Evolutionary conservation across 305 asterid genomes (phyloP), one percentile per base, ranked within the genome.

Genomic region (Fraxinus sp.): DNA sequence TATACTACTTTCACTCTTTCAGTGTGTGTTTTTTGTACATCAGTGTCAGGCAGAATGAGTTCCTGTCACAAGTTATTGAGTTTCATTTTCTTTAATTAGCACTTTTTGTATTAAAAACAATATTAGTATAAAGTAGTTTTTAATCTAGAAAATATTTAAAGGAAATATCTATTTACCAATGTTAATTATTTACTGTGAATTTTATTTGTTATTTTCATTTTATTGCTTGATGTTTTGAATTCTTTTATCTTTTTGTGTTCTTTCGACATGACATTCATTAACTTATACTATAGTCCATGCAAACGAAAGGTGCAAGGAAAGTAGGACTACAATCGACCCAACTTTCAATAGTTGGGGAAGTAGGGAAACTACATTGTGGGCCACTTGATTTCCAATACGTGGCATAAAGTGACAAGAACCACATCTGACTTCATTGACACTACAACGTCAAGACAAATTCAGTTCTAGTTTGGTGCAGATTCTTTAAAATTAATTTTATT

Each of bases 1-100:
- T 37, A 86, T 77, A 80, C 49, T 26, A 30, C 26, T 73, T 55
- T 26, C 24, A 43, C 52, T 11, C 52, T 43, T 43, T 43, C 52
- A 43, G 52, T 2, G 7, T 5, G 35, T 78, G 6, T 8, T 4
- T 59, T 20, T 59, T 20, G 10, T 59, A 22, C 28, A 59, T 20
- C 71, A 59, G 71, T 59, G 71, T 59, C 71, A 59, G 71, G 71
- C 71, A 22, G 71, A 59, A 59, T 59, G 71, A 22, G 71, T 20
- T 20, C 71, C 71, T 20, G 71, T 59, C 71, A 59, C 75, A 68
- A 28, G 75, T 14, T 68, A 68, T 11, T 9, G 74, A 66, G 74
- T 68, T 68, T 68, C 37, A 1, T 26, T 66, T 66, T 66, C 74
- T 10, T 68, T 64, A 64, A 28, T 13, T 10, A 28, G 32, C 75